A percentile compares a stretch with the other conserved stretches of the same genome.
Conservation (phyloP, 495 filamentous ascomycete genomes). For the Pseudevernia furfuracea region DNA sequence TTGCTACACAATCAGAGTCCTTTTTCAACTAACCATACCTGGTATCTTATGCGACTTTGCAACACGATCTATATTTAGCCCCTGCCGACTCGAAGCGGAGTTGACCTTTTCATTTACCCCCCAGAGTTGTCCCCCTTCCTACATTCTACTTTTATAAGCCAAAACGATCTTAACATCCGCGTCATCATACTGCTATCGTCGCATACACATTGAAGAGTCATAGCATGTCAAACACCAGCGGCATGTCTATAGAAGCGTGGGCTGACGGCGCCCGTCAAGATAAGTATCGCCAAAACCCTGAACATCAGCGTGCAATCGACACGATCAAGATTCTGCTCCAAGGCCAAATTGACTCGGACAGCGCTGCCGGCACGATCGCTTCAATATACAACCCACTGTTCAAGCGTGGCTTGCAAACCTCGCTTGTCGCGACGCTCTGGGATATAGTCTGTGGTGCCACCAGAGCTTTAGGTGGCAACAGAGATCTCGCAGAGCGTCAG, state of each 20-base stretch:
- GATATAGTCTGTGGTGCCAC: slow-evolving; percentile 8
- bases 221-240: neutral
- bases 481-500: neutral
- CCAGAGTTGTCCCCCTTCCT: neutral
- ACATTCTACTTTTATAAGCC: neutral
- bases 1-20: no score
- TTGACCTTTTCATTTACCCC: no score
- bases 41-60: no score
- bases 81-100: no score
- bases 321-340: neutral
- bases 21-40: no score
- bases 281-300: neutral
- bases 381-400: slow-evolving; percentile 11
- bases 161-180: neutral
- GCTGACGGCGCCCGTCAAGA: slow-evolving; percentile 7
- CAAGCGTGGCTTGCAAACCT: neutral
- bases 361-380: slow-evolving; percentile 2
- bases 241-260: slow-evolving; percentile 8
- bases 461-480: neutral
- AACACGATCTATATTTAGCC: no score
- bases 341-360: slow-evolving; percentile 1
- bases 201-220: neutral
- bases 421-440: slow-evolving; percentile 4
- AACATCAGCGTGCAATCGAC: slow-evolving; percentile 8
- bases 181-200: neutral